Evolutionary conservation across 257 asterid species (phyloP).

Genomic region (Solanum corneliomulleri): DNA sequence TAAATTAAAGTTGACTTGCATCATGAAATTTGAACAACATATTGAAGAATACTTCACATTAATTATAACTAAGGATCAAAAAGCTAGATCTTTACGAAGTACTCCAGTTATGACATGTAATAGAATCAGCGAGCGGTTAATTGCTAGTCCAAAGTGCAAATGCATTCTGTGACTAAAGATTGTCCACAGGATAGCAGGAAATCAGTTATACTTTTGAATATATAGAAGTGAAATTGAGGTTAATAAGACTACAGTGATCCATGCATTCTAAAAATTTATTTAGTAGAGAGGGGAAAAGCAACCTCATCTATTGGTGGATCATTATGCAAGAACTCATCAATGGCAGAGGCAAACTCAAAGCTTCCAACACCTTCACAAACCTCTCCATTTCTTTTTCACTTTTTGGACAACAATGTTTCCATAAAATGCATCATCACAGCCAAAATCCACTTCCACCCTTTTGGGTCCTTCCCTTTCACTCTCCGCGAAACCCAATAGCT

Average conservation of each 20-base stretch:
- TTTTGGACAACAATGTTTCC: constrained; percentile 40
- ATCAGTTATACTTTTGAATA: neutral
- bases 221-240: neutral
- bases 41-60: neutral
- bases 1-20: neutral
- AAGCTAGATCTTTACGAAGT: neutral
- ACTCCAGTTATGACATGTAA: neutral
- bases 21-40: neutral
- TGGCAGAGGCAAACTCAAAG: constrained; percentile 33
- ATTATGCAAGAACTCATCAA: constrained; percentile 45
- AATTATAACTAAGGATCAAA: neutral
- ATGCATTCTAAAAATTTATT: neutral
- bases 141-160: neutral
- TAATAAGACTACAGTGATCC: neutral
- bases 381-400: constrained; percentile 27
- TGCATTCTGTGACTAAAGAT: neutral
- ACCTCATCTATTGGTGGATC: constrained; percentile 37
- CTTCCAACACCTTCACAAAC: constrained; percentile 27
- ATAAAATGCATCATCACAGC: constrained; percentile 37
- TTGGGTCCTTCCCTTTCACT: neutral
- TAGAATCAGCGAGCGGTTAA: neutral
- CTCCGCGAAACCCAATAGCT: constrained; percentile 26
- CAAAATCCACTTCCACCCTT: constrained; percentile 5
- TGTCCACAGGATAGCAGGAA: neutral
- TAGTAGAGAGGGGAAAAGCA: neutral